These are phyloP conservation scores for Fusarium globosum DNA, from an alignment of 2,329 filamentous ascomycete genomes.

Conservation along the genomic window DNA sequence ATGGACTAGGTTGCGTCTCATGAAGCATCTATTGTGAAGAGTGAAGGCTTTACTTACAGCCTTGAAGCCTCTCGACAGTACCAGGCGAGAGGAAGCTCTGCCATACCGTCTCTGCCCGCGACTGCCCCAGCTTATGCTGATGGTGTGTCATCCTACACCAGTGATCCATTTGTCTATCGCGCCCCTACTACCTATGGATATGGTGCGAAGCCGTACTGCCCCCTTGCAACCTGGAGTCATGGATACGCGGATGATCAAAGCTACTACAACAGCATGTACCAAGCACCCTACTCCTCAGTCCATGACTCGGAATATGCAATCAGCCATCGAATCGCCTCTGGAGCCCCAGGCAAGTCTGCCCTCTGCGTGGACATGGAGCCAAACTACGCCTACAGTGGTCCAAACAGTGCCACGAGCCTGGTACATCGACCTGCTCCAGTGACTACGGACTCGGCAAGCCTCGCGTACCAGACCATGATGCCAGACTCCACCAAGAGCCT, in stretches of 20 bases:
- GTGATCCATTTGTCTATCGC: conserved; percentile 38
- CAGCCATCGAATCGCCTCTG: conserved; percentile 42
- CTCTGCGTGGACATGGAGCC: conserved; percentile 46
- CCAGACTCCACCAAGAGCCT: conserved; percentile 17
- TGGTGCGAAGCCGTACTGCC: conserved; percentile 42
- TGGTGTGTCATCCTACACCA: conserved; percentile 21
- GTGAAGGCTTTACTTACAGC: conserved; percentile 45
- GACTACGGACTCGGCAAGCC: conserved; percentile 5
- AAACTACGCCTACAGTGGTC: conserved; percentile 42
- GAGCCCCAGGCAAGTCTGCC: conserved; percentile 31
- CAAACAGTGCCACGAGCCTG: conserved; percentile 22
- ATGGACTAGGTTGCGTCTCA: conserved; percentile 47
- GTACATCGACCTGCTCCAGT: conserved; percentile 23
- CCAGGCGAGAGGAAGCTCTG: conserved; percentile 42
- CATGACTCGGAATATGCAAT: conserved; percentile 44
- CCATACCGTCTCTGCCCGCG: conserved; percentile 22
- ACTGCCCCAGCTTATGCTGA: conserved; percentile 36
- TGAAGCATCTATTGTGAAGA: conserved; percentile 45
- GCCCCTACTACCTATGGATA: conserved; percentile 40
- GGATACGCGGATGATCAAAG: conserved; percentile 44
- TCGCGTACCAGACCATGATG: conserved; percentile 10
- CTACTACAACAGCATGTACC: conserved; percentile 44
- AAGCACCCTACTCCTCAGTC: conserved; percentile 27
- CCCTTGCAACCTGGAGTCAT: conserved; percentile 39
- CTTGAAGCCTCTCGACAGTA: conserved; percentile 48